A percentile compares a stretch with the other conserved stretches of the same genome.
Evolutionary conservation across 768 basidiomycete species (phyloP).

Genomic region (Lyophyllum shimeji): DNA sequence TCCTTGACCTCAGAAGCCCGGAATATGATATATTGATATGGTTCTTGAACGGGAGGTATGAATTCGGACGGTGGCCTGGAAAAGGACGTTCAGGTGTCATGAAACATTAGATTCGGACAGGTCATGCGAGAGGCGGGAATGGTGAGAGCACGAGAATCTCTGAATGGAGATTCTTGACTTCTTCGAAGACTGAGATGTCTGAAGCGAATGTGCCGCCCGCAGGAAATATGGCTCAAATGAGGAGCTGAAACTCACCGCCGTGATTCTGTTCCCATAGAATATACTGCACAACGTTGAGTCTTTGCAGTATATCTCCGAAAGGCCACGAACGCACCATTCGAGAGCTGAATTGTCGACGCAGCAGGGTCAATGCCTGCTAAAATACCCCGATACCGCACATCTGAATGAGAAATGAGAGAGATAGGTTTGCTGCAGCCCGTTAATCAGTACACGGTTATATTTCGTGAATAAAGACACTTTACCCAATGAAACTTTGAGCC

Average conservation of each 20-base stretch:
- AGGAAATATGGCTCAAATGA: neutral
- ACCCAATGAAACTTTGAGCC: conserved; percentile 81
- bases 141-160: neutral
- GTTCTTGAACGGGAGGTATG: conserved; percentile 80
- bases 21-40: conserved; percentile 90
- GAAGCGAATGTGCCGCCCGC: neutral
- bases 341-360: conserved; percentile 84
- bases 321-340: conserved; percentile 59
- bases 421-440: conserved; percentile 67
- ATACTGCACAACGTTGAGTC: conserved; percentile 45
- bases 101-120: neutral
- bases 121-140: no score
- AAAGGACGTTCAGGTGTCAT: neutral
- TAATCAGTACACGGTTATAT: neutral
- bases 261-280: conserved; percentile 86
- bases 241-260: conserved; percentile 56
- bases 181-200: neutral
- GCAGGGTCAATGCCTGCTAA: conserved; percentile 84
- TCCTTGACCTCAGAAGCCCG: conserved; percentile 90
- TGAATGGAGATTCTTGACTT: neutral
- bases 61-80: conserved; percentile 70
- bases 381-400: conserved; percentile 88
- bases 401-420: conserved; percentile 87
- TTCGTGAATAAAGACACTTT: conserved; percentile 12
- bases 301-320: neutral